Percentiles rank a stretch among this genome's conserved stretches.
Evolutionary conservation across 2,329 filamentous ascomycete species (phyloP).

Genomic region (Neodidymelliopsis sp.): DNA sequence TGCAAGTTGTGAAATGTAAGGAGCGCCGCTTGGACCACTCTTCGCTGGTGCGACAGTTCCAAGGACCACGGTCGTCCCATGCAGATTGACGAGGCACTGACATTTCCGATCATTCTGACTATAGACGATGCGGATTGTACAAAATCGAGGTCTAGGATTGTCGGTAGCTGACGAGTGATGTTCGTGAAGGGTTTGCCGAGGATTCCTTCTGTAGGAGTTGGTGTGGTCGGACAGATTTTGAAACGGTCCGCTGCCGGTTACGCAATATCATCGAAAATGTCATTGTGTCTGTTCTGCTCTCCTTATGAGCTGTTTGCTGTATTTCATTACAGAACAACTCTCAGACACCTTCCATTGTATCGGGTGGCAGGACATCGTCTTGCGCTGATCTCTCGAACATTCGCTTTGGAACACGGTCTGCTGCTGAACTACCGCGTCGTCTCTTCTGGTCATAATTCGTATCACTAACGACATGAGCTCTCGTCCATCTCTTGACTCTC

Average conservation of each 20-base stretch:
- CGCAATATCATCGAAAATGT: background rate
- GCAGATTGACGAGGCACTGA: constrained; percentile 32
- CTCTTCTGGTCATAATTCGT: constrained; percentile 26
- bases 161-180: background rate
- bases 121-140: background rate
- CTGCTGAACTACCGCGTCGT: constrained; percentile 19
- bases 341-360: constrained; percentile 40
- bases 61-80: constrained; percentile 4
- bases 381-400: constrained; percentile 6
- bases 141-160: background rate
- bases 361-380: constrained; percentile 40
- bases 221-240: background rate
- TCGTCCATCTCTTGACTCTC: constrained; percentile 77
- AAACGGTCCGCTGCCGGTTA: constrained; percentile 2
- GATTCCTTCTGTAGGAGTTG: background rate
- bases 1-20: constrained; percentile 27
- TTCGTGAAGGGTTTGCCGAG: background rate
- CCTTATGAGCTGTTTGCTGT: background rate
- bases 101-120: constrained; percentile 26
- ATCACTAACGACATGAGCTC: constrained; percentile 67
- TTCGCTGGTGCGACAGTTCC: constrained; percentile 26
- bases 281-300: background rate
- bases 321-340: background rate
- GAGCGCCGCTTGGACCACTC: constrained; percentile 33
- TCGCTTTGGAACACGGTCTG: constrained; percentile 21